Percentiles rank a stretch among this genome's conserved stretches.
Evolutionary conservation across 345 rosid species (phyloP).

Genomic region (Barbarea vulgaris): DNA sequence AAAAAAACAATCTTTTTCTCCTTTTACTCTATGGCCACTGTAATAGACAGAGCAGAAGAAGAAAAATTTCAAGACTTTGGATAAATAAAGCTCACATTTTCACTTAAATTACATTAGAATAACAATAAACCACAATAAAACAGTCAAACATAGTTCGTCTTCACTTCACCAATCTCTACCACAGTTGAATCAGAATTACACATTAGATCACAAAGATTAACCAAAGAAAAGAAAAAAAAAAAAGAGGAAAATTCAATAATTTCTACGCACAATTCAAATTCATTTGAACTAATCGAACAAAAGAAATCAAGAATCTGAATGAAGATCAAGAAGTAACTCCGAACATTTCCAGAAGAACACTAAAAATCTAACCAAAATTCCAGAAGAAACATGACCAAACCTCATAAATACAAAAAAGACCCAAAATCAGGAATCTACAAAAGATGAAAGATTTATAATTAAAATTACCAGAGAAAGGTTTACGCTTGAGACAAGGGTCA

Average conservation of each 20-base stretch:
- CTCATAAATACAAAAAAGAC: background rate
- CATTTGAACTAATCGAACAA: background rate
- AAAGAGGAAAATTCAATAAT: background rate
- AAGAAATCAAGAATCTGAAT: background rate
- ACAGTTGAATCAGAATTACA: conserved; percentile 2
- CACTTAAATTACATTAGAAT: background rate
- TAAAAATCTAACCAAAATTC: background rate
- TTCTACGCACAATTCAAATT: background rate
- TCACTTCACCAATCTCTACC: background rate
- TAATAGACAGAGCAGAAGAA: background rate
- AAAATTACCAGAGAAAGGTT: conserved; percentile 68
- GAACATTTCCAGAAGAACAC: background rate
- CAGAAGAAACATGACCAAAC: background rate
- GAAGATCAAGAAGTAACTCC: background rate
- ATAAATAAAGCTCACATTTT: background rate
- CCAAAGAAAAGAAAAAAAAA: too few relatives aligned
- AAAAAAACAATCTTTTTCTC: background rate
- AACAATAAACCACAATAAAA: background rate
- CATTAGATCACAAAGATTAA: background rate
- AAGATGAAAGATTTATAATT: background rate
- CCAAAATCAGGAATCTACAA: background rate
- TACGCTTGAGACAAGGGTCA: conserved; percentile 78
- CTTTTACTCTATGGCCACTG: background rate
- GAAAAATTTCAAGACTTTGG: background rate
- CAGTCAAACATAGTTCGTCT: background rate